Base-by-base conservation (phyloP, 2,329 filamentous ascomycete species). In the Epichloe baconii region DNA sequence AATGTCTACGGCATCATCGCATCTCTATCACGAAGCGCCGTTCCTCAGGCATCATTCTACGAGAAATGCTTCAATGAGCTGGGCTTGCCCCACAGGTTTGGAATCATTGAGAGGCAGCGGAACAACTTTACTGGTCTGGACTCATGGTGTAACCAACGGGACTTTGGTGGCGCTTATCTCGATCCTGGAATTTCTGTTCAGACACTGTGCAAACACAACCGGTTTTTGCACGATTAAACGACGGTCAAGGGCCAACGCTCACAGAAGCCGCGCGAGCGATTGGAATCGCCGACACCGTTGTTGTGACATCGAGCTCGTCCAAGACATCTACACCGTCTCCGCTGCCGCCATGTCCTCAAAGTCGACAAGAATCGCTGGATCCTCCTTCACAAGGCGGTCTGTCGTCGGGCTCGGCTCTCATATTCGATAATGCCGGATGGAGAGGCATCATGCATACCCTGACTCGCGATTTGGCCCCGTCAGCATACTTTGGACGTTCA, bases 351-450 rank as follows among this genome's bases (percentile, higher is more conserved):
- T 77, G 73, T 51, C 72, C 75, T 3, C 66, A 65, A 1, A 69
- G 66, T 31, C 65, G 69, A 34, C 63, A 62, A 44, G 60, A 54
- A 6, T 47, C 38, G 21, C 21, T 34, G 10, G 43, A 7, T 2
- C 53, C 58, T 3, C 47, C 51, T n/a, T 53, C 56, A 7, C 64
- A 66, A 44, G 56, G 61, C 2, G 69, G 69, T 2, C 58, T 77
- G 3, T 65, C 75, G 2, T 68, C 74, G 11, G 75, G 72, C 49
- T 74, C 75, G 0, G 70, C 71, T 5, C 77, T 91, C 41, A 71
- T 90, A 15, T 85, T 88, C 45, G 87, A 93, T 59, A 94, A 94
- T 58, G 85, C 86, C 11, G 82, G 82, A 14, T 93, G 88, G 86
- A 88, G 88, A 64, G 88, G 87, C 1, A 91, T 94, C 52, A 75